Conservation (phyloP, 2,329 filamentous ascomycete genomes). For the Ceratocystis alfenasii region DNA sequence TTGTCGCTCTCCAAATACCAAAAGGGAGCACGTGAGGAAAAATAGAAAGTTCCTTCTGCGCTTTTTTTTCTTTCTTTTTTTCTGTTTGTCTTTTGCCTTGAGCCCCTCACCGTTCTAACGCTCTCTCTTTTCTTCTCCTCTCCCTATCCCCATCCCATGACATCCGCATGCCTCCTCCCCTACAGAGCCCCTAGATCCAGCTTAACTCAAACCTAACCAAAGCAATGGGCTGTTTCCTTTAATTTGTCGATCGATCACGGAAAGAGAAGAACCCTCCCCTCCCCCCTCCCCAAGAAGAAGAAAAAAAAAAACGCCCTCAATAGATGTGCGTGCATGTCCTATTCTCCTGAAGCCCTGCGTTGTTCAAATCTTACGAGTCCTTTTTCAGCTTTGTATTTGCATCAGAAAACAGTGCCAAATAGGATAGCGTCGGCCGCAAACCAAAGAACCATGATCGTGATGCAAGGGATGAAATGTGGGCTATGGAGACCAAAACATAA, state of each 20-base stretch:
- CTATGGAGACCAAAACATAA: neutral
- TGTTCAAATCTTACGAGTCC: constrained; percentile 3
- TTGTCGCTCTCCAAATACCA: neutral
- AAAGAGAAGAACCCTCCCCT: neutral
- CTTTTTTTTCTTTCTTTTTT: neutral
- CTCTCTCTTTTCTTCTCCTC: neutral
- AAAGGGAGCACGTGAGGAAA: neutral
- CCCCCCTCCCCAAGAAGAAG: neutral
- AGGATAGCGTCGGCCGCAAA: neutral
- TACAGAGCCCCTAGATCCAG: neutral
- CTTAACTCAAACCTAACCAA: no score
- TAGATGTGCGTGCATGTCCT: neutral
- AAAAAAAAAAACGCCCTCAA: neutral
- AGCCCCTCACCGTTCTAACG: neutral
- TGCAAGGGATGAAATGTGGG: constrained; percentile 1
- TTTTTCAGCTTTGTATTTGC: constrained; percentile 2
- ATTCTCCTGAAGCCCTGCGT: neutral
- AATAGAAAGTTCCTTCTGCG: neutral
- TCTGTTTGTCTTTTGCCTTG: neutral
- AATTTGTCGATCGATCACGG: constrained; percentile 3
- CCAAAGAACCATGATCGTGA: constrained; percentile 2
- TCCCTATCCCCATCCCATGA: neutral
- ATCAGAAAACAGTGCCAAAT: neutral
- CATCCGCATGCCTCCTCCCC: neutral
- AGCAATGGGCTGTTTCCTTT: neutral